Percentiles rank a stretch among this genome's conserved stretches.
Conservation (phyloP, 306 rosid genomes). For the Fragaria vesca region DNA sequence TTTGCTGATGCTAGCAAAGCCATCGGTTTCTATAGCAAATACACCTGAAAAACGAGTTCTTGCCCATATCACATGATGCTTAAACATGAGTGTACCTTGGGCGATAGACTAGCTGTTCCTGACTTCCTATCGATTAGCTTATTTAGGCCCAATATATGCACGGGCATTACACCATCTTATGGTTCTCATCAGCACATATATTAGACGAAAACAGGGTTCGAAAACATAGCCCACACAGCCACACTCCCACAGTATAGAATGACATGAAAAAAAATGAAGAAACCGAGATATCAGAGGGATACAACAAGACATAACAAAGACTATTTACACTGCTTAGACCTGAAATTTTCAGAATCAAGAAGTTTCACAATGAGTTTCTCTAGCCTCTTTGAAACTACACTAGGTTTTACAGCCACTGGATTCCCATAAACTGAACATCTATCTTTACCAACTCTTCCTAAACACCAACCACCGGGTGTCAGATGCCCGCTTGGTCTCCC, state of each 20-base stretch:
- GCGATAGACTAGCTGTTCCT: no score
- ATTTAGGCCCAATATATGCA: no score
- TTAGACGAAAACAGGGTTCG: no score
- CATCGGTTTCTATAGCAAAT: no score
- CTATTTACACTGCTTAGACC: conserved; percentile 82
- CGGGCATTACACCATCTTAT: no score
- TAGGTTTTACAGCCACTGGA: conserved; percentile 61
- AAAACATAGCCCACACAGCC: no score
- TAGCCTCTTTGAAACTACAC: conserved; percentile 54
- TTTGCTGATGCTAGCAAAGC: no score
- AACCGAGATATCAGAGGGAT: not conserved
- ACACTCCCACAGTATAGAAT: no score
- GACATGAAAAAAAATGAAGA: no score
- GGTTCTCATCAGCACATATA: no score
- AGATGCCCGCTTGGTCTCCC: conserved; percentile 50
- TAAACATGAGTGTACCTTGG: no score
- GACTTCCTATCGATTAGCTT: no score
- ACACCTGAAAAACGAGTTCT: not conserved
- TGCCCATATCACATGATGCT: not conserved
- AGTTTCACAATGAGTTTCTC: conserved; percentile 71
- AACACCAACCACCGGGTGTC: conserved; percentile 77
- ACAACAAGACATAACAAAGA: not conserved
- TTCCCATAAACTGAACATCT: conserved; percentile 52
- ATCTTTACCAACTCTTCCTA: conserved; percentile 46
- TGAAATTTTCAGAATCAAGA: conserved; percentile 69